Conservation (phyloP, 208 protist genomes). For the Acanthamoeba royreba region DNA sequence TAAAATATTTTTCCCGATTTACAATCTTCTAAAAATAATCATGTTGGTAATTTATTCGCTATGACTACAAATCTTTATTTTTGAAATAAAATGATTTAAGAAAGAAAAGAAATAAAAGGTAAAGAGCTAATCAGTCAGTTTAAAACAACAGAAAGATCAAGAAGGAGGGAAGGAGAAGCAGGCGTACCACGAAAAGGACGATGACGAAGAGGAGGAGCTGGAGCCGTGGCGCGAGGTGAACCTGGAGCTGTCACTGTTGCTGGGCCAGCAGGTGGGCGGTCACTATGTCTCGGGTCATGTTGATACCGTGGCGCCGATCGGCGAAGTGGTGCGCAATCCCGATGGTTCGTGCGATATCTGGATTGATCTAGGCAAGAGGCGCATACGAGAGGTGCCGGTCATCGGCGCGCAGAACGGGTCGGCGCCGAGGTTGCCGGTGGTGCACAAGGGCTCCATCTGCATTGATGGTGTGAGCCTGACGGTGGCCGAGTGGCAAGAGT, state of each 20-base stretch:
- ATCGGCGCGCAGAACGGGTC: too few species aligned
- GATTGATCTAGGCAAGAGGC: not conserved
- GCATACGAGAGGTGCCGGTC: not conserved
- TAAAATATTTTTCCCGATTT: too few species aligned
- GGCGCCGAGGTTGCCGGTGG: not conserved
- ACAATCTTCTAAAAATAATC: too few species aligned
- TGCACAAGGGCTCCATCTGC: slow-evolving; percentile 56
- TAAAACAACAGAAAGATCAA: too few species aligned
- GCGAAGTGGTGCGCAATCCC: not conserved
- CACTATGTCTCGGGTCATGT: slow-evolving; percentile 58
- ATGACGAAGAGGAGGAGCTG: not conserved
- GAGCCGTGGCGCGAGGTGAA: slow-evolving; percentile 7
- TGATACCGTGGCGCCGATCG: slow-evolving; percentile 1
- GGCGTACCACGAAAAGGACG: not conserved
- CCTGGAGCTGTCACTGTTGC: slow-evolving; percentile 38
- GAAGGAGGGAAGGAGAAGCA: too few species aligned
- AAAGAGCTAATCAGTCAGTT: too few species aligned
- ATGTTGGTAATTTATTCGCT: too few species aligned
- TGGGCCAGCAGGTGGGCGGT: slow-evolving; percentile 27
- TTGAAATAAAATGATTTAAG: too few species aligned
- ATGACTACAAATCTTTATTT: too few species aligned
- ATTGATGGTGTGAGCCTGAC: slow-evolving; percentile 58
- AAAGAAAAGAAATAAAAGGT: too few species aligned
- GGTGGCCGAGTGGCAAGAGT: slow-evolving; percentile 45
- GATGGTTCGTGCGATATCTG: slow-evolving; percentile 51